Evolutionary conservation across 1,284 basidiomycete genomes (phyloP), one percentile per base, ranked within the genome.

Genomic region (Mycena citricolor): DNA sequence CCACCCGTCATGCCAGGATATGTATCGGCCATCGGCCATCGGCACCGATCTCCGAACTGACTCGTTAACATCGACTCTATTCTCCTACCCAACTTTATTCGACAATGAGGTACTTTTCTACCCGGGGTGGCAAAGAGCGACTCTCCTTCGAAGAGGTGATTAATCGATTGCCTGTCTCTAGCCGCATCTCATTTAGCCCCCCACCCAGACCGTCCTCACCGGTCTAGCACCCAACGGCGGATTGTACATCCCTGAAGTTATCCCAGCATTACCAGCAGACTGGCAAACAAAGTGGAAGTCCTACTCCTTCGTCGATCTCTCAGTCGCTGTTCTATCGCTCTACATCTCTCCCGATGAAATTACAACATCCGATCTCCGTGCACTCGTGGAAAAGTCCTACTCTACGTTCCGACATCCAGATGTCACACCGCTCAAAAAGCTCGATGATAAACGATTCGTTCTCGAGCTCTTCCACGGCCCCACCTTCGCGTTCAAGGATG

Each of bases 401-500:
- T 70, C 76, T 42, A 86, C 86, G 11, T 99, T 99, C 74, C 77
- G 94, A 28, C 79, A 90, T 64, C 76, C 83, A 0, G 79, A 88
- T 25, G 81, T 94, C 46, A 92, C 94, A 0, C 97, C 97, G 1
- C 64, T 97, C 17, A 75, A 80, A 51, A 80, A 86, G 59, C 73
- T 94, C 8, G 70, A 77, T 55, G 78, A 83, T 47, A 82, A 83
- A 61, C 73, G 67, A 11, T 92, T 82, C 60, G 73, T 97, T 13
- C 73, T 99, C 42, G 95, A 99, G 66, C 77, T 99, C 21, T 99
- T 94, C 77, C 95, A 99, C 62, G 97, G 97, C 0, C 97, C 97
- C 4, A 99, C 97, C 0, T 99, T 94, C 68, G 95, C 97, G 6
- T 99, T 99, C 79, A 99, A 99, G 71, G 97, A 99, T 61, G 93